Percentiles rank a stretch among this genome's conserved stretches.
Evolutionary conservation across 1,284 basidiomycete species (phyloP).

Genomic region (Leccinum colubrinum): DNA sequence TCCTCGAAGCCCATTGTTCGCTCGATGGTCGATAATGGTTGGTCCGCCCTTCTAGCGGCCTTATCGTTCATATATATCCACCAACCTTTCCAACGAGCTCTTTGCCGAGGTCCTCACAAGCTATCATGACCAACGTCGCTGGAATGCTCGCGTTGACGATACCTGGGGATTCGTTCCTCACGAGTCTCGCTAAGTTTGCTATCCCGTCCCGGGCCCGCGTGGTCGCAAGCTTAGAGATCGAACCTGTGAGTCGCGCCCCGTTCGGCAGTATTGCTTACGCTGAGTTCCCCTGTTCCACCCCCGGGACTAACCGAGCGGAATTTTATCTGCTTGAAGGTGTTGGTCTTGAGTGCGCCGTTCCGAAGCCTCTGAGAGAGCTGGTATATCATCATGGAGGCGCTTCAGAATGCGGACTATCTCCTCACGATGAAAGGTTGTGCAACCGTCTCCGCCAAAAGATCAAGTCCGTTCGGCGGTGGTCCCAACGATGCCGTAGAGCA

Average conservation of each 20-base stretch:
- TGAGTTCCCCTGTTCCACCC: slow-evolving; percentile 21
- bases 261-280: slow-evolving; percentile 53
- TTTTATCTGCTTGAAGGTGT: slow-evolving; percentile 84
- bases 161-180: slow-evolving; percentile 90
- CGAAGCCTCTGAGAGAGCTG: slow-evolving; percentile 84
- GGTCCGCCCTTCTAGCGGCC: too few species aligned
- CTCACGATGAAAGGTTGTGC: slow-evolving; percentile 57
- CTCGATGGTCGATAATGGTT: too few species aligned
- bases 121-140: slow-evolving; percentile 74
- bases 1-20: too few species aligned
- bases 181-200: slow-evolving; percentile 82
- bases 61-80: too few species aligned
- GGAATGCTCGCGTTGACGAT: slow-evolving; percentile 84
- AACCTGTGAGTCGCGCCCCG: slow-evolving; percentile 57
- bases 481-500: slow-evolving; percentile 60
- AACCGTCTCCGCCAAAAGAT: slow-evolving; percentile 29
- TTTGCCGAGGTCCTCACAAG: too few species aligned
- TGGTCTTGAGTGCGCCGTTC: slow-evolving; percentile 77
- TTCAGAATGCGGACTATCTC: slow-evolving; percentile 93
- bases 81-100: too few species aligned
- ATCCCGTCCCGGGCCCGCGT: slow-evolving; percentile 74
- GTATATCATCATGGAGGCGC: slow-evolving; percentile 86
- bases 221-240: slow-evolving; percentile 77
- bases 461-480: slow-evolving; percentile 36
- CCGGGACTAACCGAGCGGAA: slow-evolving; percentile 87